Evolutionary conservation across 805 yeast species (phyloP).

Genomic region (Metschnikowia sp.): DNA sequence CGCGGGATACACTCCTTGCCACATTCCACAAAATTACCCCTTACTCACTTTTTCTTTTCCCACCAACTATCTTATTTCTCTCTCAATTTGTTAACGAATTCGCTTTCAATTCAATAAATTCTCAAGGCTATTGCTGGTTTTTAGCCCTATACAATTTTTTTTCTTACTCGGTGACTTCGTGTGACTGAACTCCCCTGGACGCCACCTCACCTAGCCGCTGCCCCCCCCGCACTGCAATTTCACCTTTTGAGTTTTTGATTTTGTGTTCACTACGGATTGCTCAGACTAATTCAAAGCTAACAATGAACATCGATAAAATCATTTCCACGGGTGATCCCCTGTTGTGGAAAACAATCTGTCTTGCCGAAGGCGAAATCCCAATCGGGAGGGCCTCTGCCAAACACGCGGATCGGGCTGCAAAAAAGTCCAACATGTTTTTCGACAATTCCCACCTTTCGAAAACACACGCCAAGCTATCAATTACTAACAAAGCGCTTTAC

Average conservation of each 20-base stretch:
- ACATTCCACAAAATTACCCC: constrained; percentile 1
- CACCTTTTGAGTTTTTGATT: background rate
- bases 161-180: background rate
- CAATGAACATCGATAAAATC: background rate
- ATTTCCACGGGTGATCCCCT: constrained; percentile 4
- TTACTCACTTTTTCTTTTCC: background rate
- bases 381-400: constrained; percentile 31
- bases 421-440: constrained; percentile 30
- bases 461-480: constrained; percentile 30
- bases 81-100: background rate
- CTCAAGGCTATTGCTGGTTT: too few relatives aligned
- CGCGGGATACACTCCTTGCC: constrained; percentile 9
- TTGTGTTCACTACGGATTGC: background rate
- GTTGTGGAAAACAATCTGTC: constrained; percentile 7
- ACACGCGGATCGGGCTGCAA: constrained; percentile 25
- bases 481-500: constrained; percentile 18
- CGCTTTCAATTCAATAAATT: background rate
- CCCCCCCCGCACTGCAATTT: background rate
- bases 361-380: constrained; percentile 5
- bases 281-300: background rate
- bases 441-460: constrained; percentile 37
- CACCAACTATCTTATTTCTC: background rate
- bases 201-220: background rate
- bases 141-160: background rate
- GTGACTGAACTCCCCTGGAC: background rate